A percentile compares a stretch with the other conserved stretches of the same genome.
phyloP scores from a whole-genome alignment of 352 stramenopile species.

The Phytophthora syringae region DNA sequence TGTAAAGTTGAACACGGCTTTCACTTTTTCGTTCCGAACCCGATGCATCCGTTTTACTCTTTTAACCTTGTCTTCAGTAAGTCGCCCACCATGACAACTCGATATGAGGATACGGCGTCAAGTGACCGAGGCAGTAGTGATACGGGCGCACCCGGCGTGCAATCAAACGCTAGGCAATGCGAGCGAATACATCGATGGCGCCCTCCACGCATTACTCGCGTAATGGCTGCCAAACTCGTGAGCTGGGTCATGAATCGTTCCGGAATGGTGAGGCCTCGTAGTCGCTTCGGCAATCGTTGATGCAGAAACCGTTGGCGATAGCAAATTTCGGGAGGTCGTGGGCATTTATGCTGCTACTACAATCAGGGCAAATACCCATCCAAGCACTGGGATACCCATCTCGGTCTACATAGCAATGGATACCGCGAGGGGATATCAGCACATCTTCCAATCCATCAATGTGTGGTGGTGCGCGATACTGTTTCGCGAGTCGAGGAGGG shows the following conservation, averaged over 20 bases:
- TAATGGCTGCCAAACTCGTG: not conserved
- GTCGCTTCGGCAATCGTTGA: no score
- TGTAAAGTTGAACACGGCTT: conserved; percentile 2
- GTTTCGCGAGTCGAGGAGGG: no score
- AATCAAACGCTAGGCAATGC: conserved; percentile 4
- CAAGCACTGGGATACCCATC: no score
- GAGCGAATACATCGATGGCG: conserved; percentile 7
- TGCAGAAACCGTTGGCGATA: no score
- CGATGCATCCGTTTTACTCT: conserved; percentile 5
- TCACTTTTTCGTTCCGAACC: not conserved
- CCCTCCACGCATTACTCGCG: not conserved
- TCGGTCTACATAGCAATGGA: no score
- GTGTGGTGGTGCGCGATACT: no score
- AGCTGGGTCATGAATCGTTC: not conserved
- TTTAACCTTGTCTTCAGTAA: not conserved
- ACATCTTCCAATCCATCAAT: no score
- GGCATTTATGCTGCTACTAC: no score
- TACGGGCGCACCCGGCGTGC: not conserved
- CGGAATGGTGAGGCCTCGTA: not conserved
- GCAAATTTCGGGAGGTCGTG: no score
- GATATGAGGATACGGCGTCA: not conserved
- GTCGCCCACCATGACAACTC: conserved; percentile 1
- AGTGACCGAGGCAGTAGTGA: not conserved
- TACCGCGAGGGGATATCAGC: no score
- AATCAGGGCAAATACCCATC: no score